phyloP scores from a whole-genome alignment of 768 basidiomycete species.

The Chalciporus sphaerocephalus region DNA sequence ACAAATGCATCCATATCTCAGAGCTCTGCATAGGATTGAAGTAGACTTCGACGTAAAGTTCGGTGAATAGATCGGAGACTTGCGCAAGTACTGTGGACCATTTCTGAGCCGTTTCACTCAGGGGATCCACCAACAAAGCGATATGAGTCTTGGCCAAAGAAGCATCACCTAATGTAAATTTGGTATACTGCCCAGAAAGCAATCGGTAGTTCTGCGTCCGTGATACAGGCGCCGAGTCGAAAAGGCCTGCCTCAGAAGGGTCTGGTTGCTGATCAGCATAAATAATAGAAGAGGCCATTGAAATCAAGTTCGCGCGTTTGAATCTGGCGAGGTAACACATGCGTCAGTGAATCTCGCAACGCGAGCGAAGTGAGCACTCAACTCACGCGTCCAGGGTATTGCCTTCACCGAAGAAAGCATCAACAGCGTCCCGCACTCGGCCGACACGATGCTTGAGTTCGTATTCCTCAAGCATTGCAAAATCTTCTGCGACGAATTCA shows the following conservation, averaged over 20 bases:
- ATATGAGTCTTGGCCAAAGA: constrained; percentile 65
- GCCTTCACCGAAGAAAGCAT: constrained; percentile 43
- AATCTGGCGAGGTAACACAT: constrained; percentile 35
- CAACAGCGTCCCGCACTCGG: constrained; percentile 64
- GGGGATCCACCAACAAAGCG: constrained; percentile 74
- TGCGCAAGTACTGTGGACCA: constrained; percentile 72
- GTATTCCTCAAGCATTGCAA: constrained; percentile 63
- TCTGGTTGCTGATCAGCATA: constrained; percentile 69
- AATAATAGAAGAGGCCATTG: constrained; percentile 67
- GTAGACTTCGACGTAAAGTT: constrained; percentile 69
- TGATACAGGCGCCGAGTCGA: constrained; percentile 58
- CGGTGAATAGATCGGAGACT: constrained; percentile 46
- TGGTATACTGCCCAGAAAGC: constrained; percentile 56
- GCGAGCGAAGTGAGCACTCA: neutral
- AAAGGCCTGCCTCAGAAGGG: constrained; percentile 66
- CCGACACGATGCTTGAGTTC: constrained; percentile 69
- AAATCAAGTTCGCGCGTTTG: constrained; percentile 54
- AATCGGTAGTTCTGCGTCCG: constrained; percentile 57
- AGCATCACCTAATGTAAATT: constrained; percentile 66
- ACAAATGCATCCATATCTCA: constrained; percentile 49
- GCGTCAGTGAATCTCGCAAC: neutral
- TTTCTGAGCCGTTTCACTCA: constrained; percentile 80
- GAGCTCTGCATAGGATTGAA: constrained; percentile 63
- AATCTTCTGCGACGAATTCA: constrained; percentile 68
- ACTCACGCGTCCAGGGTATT: constrained; percentile 42